Base-by-base conservation (phyloP, 345 rosid species). In the Eucalyptus tenuipes region DNA sequence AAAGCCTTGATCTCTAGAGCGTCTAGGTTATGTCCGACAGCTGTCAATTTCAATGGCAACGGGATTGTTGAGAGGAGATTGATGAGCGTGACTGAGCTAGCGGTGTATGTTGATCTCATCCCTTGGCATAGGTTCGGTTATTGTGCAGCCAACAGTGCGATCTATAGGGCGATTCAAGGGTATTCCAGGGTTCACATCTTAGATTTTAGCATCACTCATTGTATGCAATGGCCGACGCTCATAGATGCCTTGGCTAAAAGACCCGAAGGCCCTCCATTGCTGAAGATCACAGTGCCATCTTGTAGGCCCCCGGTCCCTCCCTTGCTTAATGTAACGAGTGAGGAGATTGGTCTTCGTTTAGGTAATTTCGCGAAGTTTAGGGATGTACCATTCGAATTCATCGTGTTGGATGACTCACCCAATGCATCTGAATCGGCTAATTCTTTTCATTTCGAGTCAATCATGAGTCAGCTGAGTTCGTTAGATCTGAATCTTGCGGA, bases 171-270 rank as follows among this genome's bases (percentile, higher is more conserved):
- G 18, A 88, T 94, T 79, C 91, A 93, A 90, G 95, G 95, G 13
- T 90, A 48, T 90, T 53, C 93, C 0, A 95, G 89, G 87, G 94
- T 94, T 87, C 96, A 95, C 68, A 91, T 95, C 53, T 88, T 95
- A 86, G 96, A 95, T 89, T 93, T 95, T 12, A 94, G 97, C 90
- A 93, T 94, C 90, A 93, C 96, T 75, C 92, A 94, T 55, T 94
- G 97, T 89, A 94, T 95, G 96, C 97, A 95, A 85, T 95, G 96
- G 96, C 97, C 97, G 49, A 95, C 96, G 6, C 93, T 95, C 33
- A 94, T 95, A 25, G 96, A 94, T 71, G 94, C 94, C 80, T 90
- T 94, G 80, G 96, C 96, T 42, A 95, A 93, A 88, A 90, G 96
- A 66, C 92, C 95, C 1, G 93, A 95, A 90, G 96, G 97, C 25